Percentiles rank a stretch among this genome's conserved stretches.
Conservation (phyloP, 345 rosid genomes). For the Aquilaria malaccensis region DNA sequence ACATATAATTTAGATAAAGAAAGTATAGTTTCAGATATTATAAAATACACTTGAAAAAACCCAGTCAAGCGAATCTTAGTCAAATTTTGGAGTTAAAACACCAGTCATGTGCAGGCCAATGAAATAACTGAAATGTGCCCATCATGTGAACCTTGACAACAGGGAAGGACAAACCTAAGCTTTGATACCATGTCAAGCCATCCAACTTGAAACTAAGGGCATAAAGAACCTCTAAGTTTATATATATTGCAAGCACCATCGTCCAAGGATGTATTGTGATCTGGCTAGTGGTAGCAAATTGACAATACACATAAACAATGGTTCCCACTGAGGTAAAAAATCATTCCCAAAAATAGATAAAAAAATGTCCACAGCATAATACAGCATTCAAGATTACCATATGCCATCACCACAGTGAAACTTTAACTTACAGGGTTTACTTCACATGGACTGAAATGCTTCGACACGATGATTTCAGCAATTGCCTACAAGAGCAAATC, state of each 20-base stretch:
- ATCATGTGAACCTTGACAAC: not conserved
- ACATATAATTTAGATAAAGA: not conserved
- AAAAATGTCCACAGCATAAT: too few relatives aligned
- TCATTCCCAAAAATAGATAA: too few relatives aligned
- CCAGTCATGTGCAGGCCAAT: not conserved
- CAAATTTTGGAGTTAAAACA: not conserved
- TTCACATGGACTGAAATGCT: constrained; percentile 62
- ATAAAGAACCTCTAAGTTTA: too few relatives aligned
- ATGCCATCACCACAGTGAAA: not conserved
- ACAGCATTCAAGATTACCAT: too few relatives aligned
- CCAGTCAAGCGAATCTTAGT: too few relatives aligned
- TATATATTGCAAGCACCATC: too few relatives aligned
- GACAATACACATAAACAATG: too few relatives aligned
- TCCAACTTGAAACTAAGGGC: too few relatives aligned
- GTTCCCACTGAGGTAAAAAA: too few relatives aligned
- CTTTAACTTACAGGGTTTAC: constrained; percentile 61
- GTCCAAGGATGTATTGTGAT: too few relatives aligned
- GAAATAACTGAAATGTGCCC: not conserved
- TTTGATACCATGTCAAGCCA: not conserved
- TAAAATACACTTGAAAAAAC: too few relatives aligned
- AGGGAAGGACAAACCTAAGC: not conserved
- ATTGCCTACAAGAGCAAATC: constrained; percentile 50
- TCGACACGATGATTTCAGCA: constrained; percentile 66
- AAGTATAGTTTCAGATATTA: not conserved
- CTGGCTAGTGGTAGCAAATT: too few relatives aligned